phyloP scores from a whole-genome alignment of 257 asterid genomes.

The Solanum piurae region DNA sequence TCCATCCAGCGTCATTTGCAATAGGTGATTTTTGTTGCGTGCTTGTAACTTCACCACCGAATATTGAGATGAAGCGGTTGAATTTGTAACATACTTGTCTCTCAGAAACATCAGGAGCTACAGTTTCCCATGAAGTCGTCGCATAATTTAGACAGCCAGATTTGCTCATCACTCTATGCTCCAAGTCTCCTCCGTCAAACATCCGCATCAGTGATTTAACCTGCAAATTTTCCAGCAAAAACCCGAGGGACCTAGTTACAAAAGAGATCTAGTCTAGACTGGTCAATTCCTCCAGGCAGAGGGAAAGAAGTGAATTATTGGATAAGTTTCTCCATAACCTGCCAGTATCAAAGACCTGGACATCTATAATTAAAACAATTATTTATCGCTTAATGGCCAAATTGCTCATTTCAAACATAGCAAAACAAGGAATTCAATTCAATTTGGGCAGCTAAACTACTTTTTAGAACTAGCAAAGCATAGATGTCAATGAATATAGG shows the following conservation, averaged over 20 bases:
- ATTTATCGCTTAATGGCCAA: not conserved
- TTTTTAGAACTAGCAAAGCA: not conserved
- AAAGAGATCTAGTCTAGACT: not conserved
- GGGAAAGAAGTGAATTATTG: not conserved
- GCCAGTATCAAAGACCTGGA: not conserved
- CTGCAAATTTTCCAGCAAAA: conserved; percentile 24
- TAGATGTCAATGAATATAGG: not conserved
- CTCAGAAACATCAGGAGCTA: conserved; percentile 28
- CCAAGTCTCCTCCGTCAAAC: conserved; percentile 78
- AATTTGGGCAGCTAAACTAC: not conserved
- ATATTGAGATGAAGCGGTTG: conserved; percentile 52
- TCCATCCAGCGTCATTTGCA: conserved; percentile 45
- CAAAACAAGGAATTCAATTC: not conserved
- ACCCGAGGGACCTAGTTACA: not conserved
- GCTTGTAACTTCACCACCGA: conserved; percentile 77
- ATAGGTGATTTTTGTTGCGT: conserved; percentile 46
- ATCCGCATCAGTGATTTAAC: conserved; percentile 47
- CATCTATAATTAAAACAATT: not conserved
- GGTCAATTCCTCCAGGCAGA: not conserved
- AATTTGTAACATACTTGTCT: conserved; percentile 58
- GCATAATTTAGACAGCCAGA: conserved; percentile 65
- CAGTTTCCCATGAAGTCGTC: conserved; percentile 52
- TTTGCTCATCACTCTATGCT: conserved; percentile 63
- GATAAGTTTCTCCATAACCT: not conserved
- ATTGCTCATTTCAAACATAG: not conserved